Base-by-base conservation (phyloP, 257 asterid species). In the Solanum piurae region DNA sequence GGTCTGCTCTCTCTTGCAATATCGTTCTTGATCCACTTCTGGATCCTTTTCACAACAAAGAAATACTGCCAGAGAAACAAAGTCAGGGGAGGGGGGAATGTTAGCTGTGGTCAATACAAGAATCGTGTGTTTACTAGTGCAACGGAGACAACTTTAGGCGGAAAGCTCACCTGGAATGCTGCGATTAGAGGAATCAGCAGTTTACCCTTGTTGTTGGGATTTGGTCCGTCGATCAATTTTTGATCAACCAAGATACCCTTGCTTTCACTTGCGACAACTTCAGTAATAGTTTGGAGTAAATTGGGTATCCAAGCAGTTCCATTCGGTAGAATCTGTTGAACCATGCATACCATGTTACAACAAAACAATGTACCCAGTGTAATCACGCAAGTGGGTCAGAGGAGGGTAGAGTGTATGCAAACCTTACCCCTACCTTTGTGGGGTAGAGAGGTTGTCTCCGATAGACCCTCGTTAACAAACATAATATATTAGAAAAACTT, bases 161-260 rank as follows among this genome's bases (percentile, higher is more conserved):
- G 64, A 87, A 86, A 79, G 85, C 95, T 94, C 92, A 95, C 99
- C 90, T 97, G 96, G 90, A 92, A 87, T 69, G 94, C 94, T 89
- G 91, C 82, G 88, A 97, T 93, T 34, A 95, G 83, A 86, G 99
- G 99, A 88, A 97, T 97, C 40, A 91, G 86, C 20, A 91, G 1
- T 88, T 96, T 96, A 46, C 99, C 96, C 87, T 92, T 93, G 49
- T 92, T 92, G 86, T 95, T 94, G 5, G 99, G 94, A 72, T 97
- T 94, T 34, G 97, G 98, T 75, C 99, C 99, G 60, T 95, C 98
- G 29, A 97, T 94, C 94, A 97, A 90, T 92, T 92, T 93, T 89
- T 90, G 86, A 93, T 97, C 98, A n/a, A 97, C 92, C 72, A 95
- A 90, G 89, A 97, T 92, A 84, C 98, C 87, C 42, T 73, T 27